These are phyloP conservation scores for Gonapodya sp. DNA, from an alignment of 192 early-diverging fungal species.

Conservation along the genomic window DNA sequence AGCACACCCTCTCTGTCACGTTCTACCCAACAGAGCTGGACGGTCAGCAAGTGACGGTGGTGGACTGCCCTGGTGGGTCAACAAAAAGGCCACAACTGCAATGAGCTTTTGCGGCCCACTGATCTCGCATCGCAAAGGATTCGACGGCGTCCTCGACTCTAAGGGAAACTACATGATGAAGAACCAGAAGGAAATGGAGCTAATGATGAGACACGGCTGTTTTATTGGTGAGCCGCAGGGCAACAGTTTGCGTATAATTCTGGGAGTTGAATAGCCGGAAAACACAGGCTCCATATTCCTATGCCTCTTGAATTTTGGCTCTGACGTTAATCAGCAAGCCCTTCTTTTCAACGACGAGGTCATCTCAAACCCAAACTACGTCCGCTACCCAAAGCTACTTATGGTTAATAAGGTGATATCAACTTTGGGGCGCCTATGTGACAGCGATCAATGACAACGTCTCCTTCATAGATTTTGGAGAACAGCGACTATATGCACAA, in stretches of 20 bases:
- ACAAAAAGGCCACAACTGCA: too few species aligned
- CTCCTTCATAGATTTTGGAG: background rate
- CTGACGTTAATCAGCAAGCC: background rate
- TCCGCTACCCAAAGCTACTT: background rate
- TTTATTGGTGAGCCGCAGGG: background rate
- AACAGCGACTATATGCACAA: background rate
- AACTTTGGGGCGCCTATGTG: too few species aligned
- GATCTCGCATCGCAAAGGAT: background rate
- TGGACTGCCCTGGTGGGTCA: background rate
- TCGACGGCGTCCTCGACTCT: background rate
- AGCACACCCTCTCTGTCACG: background rate
- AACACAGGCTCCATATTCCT: background rate
- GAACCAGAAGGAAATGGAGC: background rate
- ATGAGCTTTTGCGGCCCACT: background rate
- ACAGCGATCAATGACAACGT: too few species aligned
- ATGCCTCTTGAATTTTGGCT: background rate
- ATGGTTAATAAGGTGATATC: background rate
- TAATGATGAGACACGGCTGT: background rate
- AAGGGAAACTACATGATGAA: background rate
- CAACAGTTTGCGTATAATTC: too few species aligned
- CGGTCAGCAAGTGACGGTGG: background rate
- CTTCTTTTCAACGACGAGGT: background rate
- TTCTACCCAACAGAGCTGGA: background rate
- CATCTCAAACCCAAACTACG: background rate
- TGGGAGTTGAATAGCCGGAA: too few species aligned